A percentile compares a stretch with the other conserved stretches of the same genome.
These are phyloP conservation scores for Trypanosoma grayi DNA, from an alignment of 208 protist species.

Conservation along the genomic window DNA sequence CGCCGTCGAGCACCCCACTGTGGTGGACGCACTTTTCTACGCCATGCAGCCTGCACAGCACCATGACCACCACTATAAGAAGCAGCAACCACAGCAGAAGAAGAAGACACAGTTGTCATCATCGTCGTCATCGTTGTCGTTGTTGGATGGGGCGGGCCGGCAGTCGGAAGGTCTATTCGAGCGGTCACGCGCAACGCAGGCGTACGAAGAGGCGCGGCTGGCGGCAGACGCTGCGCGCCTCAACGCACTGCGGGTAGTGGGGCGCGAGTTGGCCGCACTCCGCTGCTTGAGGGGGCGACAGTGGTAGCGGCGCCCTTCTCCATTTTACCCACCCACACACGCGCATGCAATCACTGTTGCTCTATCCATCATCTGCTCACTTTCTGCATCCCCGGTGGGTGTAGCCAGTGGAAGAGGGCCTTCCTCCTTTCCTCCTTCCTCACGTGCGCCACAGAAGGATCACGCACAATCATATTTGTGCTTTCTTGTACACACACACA, in stretches of 20 bases:
- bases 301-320: no score
- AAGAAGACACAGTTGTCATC: no score
- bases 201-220: slow-evolving; percentile 12
- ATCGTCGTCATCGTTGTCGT: no score
- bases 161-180: background rate
- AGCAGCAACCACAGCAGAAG: no score
- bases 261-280: no score
- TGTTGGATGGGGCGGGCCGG: background rate
- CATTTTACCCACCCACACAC: no score
- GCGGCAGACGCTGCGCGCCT: slow-evolving; percentile 2
- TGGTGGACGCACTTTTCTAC: slow-evolving; percentile 38
- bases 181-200: slow-evolving; percentile 3
- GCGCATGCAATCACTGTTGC: no score
- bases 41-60: slow-evolving; percentile 10
- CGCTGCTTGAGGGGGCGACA: no score
- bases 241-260: background rate
- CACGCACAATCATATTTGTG: background rate
- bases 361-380: no score
- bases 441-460: background rate
- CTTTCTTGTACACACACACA: background rate
- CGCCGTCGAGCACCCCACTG: slow-evolving; percentile 33
- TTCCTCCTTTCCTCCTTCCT: background rate
- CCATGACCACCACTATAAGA: no score
- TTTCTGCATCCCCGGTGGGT: no score
- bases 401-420: no score